Percentiles rank a stretch among this genome's conserved stretches.
Evolutionary conservation across 768 basidiomycete species (phyloP).

Genomic region (Amanita pseudoporphyria): DNA sequence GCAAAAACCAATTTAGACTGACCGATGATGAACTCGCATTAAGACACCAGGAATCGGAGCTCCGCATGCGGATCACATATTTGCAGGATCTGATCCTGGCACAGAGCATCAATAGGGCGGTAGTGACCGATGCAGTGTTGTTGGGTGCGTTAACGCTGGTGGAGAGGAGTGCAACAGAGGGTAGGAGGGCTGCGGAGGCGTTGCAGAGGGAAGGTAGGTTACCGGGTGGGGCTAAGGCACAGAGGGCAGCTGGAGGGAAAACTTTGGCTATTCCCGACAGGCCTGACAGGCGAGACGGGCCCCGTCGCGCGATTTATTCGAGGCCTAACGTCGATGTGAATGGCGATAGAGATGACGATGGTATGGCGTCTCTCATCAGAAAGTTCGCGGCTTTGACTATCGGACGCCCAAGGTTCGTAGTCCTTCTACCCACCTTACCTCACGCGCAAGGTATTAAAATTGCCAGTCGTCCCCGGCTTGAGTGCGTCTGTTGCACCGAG

Average conservation of each 20-base stretch:
- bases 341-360: background rate
- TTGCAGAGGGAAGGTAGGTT: background rate
- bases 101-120: constrained; percentile 1
- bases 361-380: background rate
- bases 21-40: background rate
- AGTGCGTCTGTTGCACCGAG: constrained; percentile 14
- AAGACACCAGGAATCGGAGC: background rate
- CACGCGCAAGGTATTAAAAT: too few species aligned
- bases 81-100: background rate
- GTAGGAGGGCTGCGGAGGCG: constrained; percentile 1
- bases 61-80: background rate
- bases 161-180: background rate
- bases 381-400: background rate
- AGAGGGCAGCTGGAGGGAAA: background rate
- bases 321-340: too few species aligned
- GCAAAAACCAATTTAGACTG: background rate
- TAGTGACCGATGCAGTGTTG: background rate
- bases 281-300: background rate
- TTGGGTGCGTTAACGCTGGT: background rate
- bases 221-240: background rate
- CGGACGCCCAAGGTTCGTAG: background rate
- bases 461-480: background rate
- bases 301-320: background rate
- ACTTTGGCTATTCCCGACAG: background rate
- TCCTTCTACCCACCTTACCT: too few species aligned